These are phyloP conservation scores for Exserohilum turcica DNA, from an alignment of 2,329 filamentous ascomycete species.

Conservation along the genomic window DNA sequence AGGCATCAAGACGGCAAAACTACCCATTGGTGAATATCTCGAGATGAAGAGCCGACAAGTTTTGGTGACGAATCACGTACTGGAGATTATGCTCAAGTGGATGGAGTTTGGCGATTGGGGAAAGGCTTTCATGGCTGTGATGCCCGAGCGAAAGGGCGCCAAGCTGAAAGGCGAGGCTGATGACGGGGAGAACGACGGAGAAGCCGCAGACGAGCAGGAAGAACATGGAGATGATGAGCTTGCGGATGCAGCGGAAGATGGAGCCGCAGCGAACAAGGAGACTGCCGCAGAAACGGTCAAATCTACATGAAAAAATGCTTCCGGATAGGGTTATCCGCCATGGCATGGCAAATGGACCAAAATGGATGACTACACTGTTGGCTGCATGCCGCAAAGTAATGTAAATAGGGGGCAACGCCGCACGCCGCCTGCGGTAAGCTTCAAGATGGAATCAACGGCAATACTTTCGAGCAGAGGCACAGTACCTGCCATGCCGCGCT, in stretches of 20 bases:
- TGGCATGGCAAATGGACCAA: neutral
- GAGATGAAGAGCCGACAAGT: constrained; percentile 86
- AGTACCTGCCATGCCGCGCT: neutral
- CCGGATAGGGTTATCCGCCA: neutral
- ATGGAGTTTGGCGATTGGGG: constrained; percentile 91
- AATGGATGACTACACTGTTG: too few relatives aligned
- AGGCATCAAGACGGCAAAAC: constrained; percentile 82
- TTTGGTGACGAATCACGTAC: constrained; percentile 91
- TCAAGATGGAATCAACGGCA: too few relatives aligned
- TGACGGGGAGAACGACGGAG: constrained; percentile 21
- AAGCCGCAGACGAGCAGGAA: constrained; percentile 7
- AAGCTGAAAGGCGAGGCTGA: constrained; percentile 57
- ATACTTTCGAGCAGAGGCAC: too few relatives aligned
- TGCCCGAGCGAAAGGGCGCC: constrained; percentile 88
- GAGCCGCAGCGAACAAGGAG: constrained; percentile 1
- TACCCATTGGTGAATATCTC: constrained; percentile 96
- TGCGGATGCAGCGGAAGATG: constrained; percentile 10
- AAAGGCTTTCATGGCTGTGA: constrained; percentile 81
- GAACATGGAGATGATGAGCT: constrained; percentile 6
- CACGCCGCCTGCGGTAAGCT: too few relatives aligned
- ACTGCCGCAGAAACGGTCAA: constrained; percentile 1
- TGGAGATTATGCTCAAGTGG: constrained; percentile 96
- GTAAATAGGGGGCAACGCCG: too few relatives aligned
- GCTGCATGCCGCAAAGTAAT: too few relatives aligned
- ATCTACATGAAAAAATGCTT: neutral